phyloP scores from a whole-genome alignment of 2,329 filamentous ascomycete genomes.

The Paecilomyces sp. region DNA sequence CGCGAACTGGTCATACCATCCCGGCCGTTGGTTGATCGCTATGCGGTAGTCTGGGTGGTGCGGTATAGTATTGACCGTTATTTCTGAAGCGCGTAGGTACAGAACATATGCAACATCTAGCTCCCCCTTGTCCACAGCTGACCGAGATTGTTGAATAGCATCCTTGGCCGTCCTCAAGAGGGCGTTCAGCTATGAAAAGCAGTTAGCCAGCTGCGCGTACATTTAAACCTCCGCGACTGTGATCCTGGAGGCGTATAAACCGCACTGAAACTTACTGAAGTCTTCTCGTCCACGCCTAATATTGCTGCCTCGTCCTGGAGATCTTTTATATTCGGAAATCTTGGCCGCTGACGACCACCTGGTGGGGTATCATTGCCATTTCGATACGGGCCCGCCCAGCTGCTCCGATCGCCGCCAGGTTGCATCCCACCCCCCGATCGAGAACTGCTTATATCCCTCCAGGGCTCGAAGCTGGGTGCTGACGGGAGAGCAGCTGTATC shows the following conservation, averaged over 20 bases:
- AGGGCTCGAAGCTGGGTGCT: constrained; percentile 24
- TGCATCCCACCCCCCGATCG: constrained; percentile 21
- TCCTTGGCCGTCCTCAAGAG: constrained; percentile 29
- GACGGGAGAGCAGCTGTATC: constrained; percentile 31
- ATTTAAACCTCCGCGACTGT: not conserved
- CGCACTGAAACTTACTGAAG: constrained; percentile 18
- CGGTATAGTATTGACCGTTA: constrained; percentile 69
- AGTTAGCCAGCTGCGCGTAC: constrained; percentile 10
- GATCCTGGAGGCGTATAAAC: not conserved
- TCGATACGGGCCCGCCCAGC: constrained; percentile 15
- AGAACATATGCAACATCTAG: constrained; percentile 73
- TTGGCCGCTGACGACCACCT: constrained; percentile 13
- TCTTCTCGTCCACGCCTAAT: constrained; percentile 23
- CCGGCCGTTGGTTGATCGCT: constrained; percentile 49
- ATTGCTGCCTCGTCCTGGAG: constrained; percentile 31
- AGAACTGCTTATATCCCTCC: constrained; percentile 20
- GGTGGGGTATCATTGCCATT: constrained; percentile 13
- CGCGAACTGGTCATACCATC: constrained; percentile 44
- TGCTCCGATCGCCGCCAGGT: constrained; percentile 16
- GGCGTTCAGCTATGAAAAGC: constrained; percentile 21
- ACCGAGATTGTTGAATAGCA: constrained; percentile 26
- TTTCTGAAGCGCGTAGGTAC: constrained; percentile 74
- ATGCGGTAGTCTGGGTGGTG: constrained; percentile 66
- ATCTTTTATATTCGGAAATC: constrained; percentile 33
- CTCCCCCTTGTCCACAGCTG: constrained; percentile 23